phyloP scores from a whole-genome alignment of 2,329 filamentous ascomycete genomes.

The Dendryphion nanum region DNA sequence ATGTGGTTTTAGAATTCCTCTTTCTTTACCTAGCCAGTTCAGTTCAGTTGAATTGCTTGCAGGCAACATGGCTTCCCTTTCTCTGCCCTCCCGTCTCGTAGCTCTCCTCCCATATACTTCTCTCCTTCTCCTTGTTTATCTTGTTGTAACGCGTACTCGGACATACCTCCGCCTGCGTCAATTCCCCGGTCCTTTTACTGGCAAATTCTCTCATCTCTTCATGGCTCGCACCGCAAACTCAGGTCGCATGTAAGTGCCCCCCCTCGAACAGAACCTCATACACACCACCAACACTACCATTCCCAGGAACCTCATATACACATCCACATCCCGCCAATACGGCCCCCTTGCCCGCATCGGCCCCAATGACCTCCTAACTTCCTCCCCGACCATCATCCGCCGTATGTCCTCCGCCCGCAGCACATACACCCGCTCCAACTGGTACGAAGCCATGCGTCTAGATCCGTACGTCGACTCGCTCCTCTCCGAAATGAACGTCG shows the following conservation, averaged over 20 bases:
- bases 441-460: slow-evolving; percentile 43
- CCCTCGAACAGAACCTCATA: too few relatives aligned
- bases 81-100: too few relatives aligned
- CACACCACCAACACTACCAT: too few relatives aligned
- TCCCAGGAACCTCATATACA: too few relatives aligned
- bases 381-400: slow-evolving; percentile 45
- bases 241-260: slow-evolving; percentile 10
- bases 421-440: slow-evolving; percentile 33
- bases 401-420: slow-evolving; percentile 41
- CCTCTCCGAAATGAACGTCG: slow-evolving; percentile 47
- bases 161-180: slow-evolving; percentile 10
- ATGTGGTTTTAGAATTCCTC: too few relatives aligned
- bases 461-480: slow-evolving; percentile 51
- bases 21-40: too few relatives aligned
- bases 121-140: slow-evolving; percentile 4
- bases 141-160: slow-evolving; percentile 4
- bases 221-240: slow-evolving; percentile 6
- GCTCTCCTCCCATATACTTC: slow-evolving; percentile 10
- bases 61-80: too few relatives aligned
- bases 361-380: slow-evolving; percentile 46
- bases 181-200: slow-evolving; percentile 13
- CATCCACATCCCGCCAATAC: too few relatives aligned
- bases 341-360: slow-evolving; percentile 42
- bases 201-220: slow-evolving; percentile 8
- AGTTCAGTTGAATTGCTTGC: too few relatives aligned